A percentile compares a stretch with the other conserved stretches of the same genome.
Conservation (phyloP, 169 alveolate genomes). For the Cyclospora cayetanensis region DNA sequence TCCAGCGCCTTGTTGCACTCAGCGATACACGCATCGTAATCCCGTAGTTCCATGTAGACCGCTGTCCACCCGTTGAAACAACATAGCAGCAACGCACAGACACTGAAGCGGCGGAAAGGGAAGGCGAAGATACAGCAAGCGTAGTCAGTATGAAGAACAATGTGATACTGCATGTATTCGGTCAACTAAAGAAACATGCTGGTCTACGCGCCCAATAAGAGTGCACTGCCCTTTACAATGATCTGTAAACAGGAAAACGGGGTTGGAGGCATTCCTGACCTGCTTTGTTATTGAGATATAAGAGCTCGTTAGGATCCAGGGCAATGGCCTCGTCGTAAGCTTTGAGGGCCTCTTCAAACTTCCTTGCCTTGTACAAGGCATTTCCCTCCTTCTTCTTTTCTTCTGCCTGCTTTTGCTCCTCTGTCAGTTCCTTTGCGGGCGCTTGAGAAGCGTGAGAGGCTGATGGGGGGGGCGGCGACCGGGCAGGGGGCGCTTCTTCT, state of each 20-base stretch:
- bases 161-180: too few species aligned
- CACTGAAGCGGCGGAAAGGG: not conserved
- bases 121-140: not conserved
- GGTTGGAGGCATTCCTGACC: too few species aligned
- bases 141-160: not conserved
- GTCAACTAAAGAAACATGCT: too few species aligned
- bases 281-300: slow-evolving; percentile 91
- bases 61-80: slow-evolving; percentile 81
- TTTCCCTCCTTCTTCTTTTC: slow-evolving; percentile 80
- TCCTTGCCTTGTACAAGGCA: slow-evolving; percentile 86
- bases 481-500: slow-evolving; percentile 35
- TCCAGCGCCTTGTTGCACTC: slow-evolving; percentile 94
- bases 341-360: slow-evolving; percentile 94
- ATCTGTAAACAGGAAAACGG: too few species aligned
- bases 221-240: too few species aligned
- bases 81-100: not conserved
- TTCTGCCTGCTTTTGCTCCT: slow-evolving; percentile 79
- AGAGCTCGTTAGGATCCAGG: slow-evolving; percentile 89
- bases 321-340: slow-evolving; percentile 94
- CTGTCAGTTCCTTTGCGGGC: slow-evolving; percentile 81
- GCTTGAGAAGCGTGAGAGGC: slow-evolving; percentile 26
- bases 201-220: too few species aligned
- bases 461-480: slow-evolving; percentile 71
- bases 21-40: slow-evolving; percentile 92
- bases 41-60: slow-evolving; percentile 95